Base-by-base conservation (phyloP, 345 rosid species). In the Eucalyptus pauciflora region DNA sequence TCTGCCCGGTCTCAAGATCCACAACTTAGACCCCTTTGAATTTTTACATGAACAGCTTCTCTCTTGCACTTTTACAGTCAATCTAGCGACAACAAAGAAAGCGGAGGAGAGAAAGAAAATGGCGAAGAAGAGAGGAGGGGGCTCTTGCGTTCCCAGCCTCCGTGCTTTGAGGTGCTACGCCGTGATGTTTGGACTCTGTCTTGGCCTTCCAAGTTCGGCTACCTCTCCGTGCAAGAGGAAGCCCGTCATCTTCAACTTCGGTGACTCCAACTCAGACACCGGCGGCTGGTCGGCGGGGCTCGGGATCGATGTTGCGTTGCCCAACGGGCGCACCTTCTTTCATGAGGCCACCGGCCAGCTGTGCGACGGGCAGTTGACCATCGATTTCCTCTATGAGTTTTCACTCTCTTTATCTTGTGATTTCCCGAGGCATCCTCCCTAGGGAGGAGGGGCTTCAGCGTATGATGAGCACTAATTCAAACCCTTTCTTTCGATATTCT, bases 351-450 rank as follows among this genome's bases (percentile, higher is more conserved):
- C 89, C 4, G 92, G 92, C 29, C 79, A 91, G 37, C 17, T 48
- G 4, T 87, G 89, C 50, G 90, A 91, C 62, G 96, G 97, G 49
- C 92, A 96, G 31, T 89, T 95, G 88, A 89, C 93, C 86, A 87
- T 96, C 52, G 98, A 96, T 89, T 95, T 94, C 88, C 88, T 93
- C 15, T 91, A 94, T 95, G 60, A 95, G 96, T 89, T 13, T 46
- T 50, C 16, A 4, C 31, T 46, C 79, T 71, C 43, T 18, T 43
- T 43, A 17, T 31, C 10, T 33, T 8, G 12, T 52, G 7, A 31
- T 10, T 58, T 31, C 22, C 71, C 16, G 1, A 12, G 49, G 49
- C 4, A 0, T 25, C 31, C 45, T 52, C 9, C 31, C 13, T 22
- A 8, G 17, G 3, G 3, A 31, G 54, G 54, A 51, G n/a, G 58